These are phyloP conservation scores for Lactarius psammicola DNA, from an alignment of 768 basidiomycete species.

Conservation along the genomic window DNA sequence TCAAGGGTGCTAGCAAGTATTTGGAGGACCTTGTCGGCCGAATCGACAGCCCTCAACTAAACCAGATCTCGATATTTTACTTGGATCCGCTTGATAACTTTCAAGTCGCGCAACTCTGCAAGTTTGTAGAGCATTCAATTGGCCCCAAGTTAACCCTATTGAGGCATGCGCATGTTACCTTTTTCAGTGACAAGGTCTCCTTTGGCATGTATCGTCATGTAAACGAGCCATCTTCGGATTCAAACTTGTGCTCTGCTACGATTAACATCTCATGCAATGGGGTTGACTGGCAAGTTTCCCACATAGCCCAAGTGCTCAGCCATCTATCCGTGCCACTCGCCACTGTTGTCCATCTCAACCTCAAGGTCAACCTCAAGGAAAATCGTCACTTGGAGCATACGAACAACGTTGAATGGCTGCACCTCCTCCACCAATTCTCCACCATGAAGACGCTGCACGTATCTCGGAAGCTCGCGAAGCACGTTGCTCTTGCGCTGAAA, in stretches of 20 bases:
- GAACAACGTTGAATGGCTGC: neutral
- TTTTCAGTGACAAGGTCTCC: neutral
- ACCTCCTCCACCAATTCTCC: neutral
- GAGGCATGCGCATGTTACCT: neutral
- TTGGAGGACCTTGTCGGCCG: neutral
- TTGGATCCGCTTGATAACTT: neutral
- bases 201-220: neutral
- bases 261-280: neutral
- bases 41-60: slow-evolving; percentile 2
- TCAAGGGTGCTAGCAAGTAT: neutral
- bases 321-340: neutral
- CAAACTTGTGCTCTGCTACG: neutral
- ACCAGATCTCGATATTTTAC: neutral
- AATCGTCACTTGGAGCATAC: neutral
- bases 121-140: neutral
- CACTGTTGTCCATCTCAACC: neutral
- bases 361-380: neutral
- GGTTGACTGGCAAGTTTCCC: neutral
- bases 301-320: neutral
- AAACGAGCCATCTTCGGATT: neutral
- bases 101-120: neutral
- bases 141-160: neutral
- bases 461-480: neutral
- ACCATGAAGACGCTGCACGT: neutral
- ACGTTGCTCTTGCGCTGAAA: neutral